Base-by-base conservation (phyloP, 1,139 yeast species). In the Candida pseudoviswanathii region DNA sequence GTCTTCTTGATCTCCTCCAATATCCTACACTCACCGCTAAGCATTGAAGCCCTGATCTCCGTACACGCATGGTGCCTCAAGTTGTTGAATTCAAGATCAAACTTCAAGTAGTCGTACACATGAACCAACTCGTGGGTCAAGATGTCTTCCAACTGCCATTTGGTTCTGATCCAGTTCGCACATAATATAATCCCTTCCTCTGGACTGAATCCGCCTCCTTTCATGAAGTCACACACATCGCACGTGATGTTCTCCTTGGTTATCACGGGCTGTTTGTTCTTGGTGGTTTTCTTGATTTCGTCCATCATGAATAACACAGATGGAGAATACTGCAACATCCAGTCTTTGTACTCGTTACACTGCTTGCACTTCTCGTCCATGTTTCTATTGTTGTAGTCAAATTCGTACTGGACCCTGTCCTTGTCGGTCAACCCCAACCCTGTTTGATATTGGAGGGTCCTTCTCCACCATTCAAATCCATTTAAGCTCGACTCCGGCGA, bases 11-110 rank as follows among this genome's bases (percentile, higher is more conserved):
- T 84, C 65, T 94, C 97, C 59, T 87, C 88, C 82, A 87, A 81
- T 60, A 94, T 84, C 34, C 98, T 80, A 68, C 99, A 94, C 64
- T 94, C 99, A 6, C 99, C 99, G 61, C 96, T 88, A 36, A 94
- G 75, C 63, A 89, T 86, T 10, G 96, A 86, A 0, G 99, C 99
- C 53, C 99, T 77, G 47, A 94, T 90, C 68, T 94, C 99, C 0
- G 97, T 86, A 67, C 99, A 95, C 0, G 99, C 99, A 65, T 94
- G 99, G 63, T 94, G 99, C 61, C 83, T 82, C 62, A 95, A 73
- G 66, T 94, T 82, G 50, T 78, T 65, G 85, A 96, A 86, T 65
- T 94, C 88, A 7, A 94, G 90, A 48, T 89, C 76, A 72, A 95
- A 94, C 65, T 90, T 86, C 58, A 90, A 75, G 63, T 91, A 86